Base-by-base conservation (phyloP, 768 basidiomycete species). In the Amanita exitialis region DNA sequence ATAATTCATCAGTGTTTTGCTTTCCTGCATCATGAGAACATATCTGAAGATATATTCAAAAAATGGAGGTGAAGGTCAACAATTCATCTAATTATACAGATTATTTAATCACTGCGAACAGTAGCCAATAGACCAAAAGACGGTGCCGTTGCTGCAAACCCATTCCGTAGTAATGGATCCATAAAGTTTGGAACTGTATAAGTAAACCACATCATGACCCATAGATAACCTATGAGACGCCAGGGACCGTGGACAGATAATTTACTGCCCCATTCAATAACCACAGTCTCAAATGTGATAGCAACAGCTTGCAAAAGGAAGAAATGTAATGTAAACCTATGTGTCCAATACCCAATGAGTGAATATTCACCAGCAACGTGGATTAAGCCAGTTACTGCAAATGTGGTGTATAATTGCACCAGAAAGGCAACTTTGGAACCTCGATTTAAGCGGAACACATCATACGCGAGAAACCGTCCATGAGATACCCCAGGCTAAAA, bases 351-450 rank as follows among this genome's bases (percentile, higher is more conserved):
- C 20, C 52, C 44, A 25, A 62, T 32, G 32, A 65, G 51, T 62
- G 67, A 64, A 53, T 59, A 60, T 30, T 70, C 70, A 9, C 65
- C 67, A 3, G 59, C 57, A 28, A 58, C 48, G 44, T 71, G 70
- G 41, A 66, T 59, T 28, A 63, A 8, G 6, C 62, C 69, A 7
- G 63, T 61, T 30, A 69, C 51, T 37, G 62, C 50, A 57, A 71
- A 71, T 6, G 61, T 61, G 10, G 50, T 54, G 34, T 57, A 57
- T 6, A 64, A 44, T 47, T 55, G 56, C 10, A 55, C 45, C 13
- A 59, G 51, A 43, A 53, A 58, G 5, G 61, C 53, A 2, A 51
- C 41, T 20, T 9, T 23, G 13, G 55, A 56, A 44, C 41, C 55
- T 47, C 38, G 50, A 35, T 36, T 49, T 21, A 56, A 47, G 28